Evolutionary conservation across 169 alveolate genomes (phyloP).

Genomic region (Plasmodium gallinaceum): DNA sequence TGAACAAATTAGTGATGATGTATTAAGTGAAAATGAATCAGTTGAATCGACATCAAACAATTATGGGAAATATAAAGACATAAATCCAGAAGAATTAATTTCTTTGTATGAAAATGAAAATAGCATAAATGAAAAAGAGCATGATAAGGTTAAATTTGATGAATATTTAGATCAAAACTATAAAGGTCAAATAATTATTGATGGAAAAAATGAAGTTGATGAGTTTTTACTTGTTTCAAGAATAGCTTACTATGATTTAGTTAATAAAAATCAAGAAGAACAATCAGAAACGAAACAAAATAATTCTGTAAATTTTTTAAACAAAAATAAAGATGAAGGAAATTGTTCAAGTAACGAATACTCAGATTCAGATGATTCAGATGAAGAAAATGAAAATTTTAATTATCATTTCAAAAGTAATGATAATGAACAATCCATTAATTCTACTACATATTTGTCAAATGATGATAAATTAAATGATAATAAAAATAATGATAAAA

Average conservation of each 20-base stretch:
- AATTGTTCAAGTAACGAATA: slow-evolving; percentile 22
- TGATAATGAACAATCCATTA: not conserved
- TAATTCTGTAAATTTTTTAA: slow-evolving; percentile 8
- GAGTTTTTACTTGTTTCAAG: slow-evolving; percentile 72
- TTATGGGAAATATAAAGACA: slow-evolving; percentile 65
- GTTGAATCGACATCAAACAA: slow-evolving; percentile 24
- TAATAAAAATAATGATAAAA: slow-evolving; percentile 1
- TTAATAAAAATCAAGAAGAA: slow-evolving; percentile 26
- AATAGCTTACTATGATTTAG: slow-evolving; percentile 59
- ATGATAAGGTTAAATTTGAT: slow-evolving; percentile 4
- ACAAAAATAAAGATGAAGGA: slow-evolving; percentile 4
- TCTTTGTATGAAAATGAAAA: slow-evolving; percentile 63
- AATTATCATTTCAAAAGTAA: not conserved
- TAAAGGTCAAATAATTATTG: slow-evolving; percentile 68
- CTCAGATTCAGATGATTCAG: slow-evolving; percentile 32
- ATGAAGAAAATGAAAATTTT: not conserved
- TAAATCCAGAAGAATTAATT: slow-evolving; percentile 63
- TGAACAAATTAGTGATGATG: not conserved
- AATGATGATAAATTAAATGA: not conserved
- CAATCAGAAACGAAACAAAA: slow-evolving; percentile 21
- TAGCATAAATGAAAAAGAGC: not conserved
- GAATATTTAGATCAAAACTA: slow-evolving; percentile 61
- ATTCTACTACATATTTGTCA: not conserved
- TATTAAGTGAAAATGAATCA: slow-evolving; percentile 3
- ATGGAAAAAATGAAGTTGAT: slow-evolving; percentile 74